A percentile compares a stretch with the other conserved stretches of the same genome.
phyloP scores from a whole-genome alignment of 805 yeast species.

The Yueomyces sp. region DNA sequence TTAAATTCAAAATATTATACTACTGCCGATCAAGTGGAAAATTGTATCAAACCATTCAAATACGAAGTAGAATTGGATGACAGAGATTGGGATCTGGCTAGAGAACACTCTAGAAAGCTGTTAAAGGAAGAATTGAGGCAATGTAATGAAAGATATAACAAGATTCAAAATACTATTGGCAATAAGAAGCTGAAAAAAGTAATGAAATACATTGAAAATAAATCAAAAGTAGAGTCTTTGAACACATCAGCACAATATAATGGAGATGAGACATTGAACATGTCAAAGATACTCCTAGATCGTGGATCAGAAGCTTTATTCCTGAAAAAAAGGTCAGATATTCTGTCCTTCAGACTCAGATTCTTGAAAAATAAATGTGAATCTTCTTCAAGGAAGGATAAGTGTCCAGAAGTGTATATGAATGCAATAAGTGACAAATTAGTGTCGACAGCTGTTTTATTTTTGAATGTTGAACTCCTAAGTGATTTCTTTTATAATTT shows the following conservation, averaged over 20 bases:
- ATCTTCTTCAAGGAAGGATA: constrained; percentile 65
- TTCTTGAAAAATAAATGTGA: constrained; percentile 66
- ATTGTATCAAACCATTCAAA: constrained; percentile 94
- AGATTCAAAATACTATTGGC: constrained; percentile 61
- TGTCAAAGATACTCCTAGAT: constrained; percentile 58
- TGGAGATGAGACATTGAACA: constrained; percentile 66
- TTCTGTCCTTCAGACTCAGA: constrained; percentile 63
- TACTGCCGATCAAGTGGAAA: constrained; percentile 97
- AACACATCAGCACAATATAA: background rate
- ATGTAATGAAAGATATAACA: constrained; percentile 50
- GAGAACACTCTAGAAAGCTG: constrained; percentile 61
- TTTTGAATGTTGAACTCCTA: constrained; percentile 82
- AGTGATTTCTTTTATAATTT: constrained; percentile 94
- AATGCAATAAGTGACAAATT: constrained; percentile 87
- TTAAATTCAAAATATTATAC: constrained; percentile 68
- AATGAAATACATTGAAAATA: constrained; percentile 47
- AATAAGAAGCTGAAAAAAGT: constrained; percentile 75
- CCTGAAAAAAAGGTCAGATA: constrained; percentile 54
- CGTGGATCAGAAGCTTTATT: constrained; percentile 80
- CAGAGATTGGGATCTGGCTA: constrained; percentile 77
- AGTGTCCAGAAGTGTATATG: constrained; percentile 88
- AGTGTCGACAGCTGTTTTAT: constrained; percentile 84
- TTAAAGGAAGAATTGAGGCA: constrained; percentile 78
- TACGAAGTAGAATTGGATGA: constrained; percentile 95
- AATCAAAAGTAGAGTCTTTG: background rate